Evolutionary conservation across 2,329 filamentous ascomycete genomes (phyloP), one percentile per base, ranked within the genome.

Genomic region (Fusarium caatingaense): DNA sequence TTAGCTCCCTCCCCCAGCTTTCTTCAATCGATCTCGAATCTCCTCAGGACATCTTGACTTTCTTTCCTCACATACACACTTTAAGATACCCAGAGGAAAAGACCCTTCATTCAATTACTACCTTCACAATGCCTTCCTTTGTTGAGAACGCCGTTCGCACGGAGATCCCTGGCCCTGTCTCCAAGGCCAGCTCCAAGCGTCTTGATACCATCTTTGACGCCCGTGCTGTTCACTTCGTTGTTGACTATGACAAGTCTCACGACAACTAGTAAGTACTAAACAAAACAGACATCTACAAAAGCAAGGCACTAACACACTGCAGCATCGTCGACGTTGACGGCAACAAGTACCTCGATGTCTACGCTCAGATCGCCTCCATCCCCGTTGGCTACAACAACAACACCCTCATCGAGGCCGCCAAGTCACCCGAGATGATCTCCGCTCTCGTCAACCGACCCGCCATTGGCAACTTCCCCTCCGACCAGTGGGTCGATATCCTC

Each of bases 341-440:
- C 73, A 86, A 86, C 78, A 78, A 80, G 40, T 81, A 81, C 65
- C 79, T 85, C 51, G 83, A 85, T 78, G 83, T 85, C 59, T 93
- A 93, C 79, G 90, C 92, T 53, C 92, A 94, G 80, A 94, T 95
- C 77, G 92, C 92, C 62, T 94, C 92, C 25, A 94, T 95, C 73
- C 91, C 92, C 12, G 88, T 95, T 50, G 92, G 92, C 68, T 94
- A 95, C 86, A 94, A 91, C 85, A 94, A 94, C 80, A 86, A 90
- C 13, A 81, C 86, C 54, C 87, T 95, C 66, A 83, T 88, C 69
- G 82, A 86, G 71, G 89, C 89, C 40, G 90, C 91, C 44, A 84
- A 85, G 60, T 90, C 90, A 30, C 88, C 89, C 41, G 89, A 93
- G 77, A 93, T 94, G 91, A 85, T 86, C 72, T 89, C 85, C 56